Evolutionary conservation across 768 basidiomycete genomes (phyloP).

Genomic region (Phylloporus rhodoxanthus): DNA sequence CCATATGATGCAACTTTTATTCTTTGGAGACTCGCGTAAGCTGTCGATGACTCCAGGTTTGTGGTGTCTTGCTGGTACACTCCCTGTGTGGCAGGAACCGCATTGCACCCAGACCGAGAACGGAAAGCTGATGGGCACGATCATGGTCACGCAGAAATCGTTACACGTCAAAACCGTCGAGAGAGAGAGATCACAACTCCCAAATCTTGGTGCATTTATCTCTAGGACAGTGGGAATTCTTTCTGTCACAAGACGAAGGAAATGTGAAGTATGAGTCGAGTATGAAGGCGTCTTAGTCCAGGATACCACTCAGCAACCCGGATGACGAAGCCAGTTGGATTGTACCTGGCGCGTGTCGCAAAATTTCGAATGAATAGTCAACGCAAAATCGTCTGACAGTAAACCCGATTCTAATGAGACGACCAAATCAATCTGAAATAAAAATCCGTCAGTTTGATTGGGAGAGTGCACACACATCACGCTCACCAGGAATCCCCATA

Average conservation of each 20-base stretch:
- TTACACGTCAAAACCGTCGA: neutral
- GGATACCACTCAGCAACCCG: neutral
- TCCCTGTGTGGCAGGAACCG: constrained; percentile 40
- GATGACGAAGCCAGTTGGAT: neutral
- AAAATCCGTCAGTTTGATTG: neutral
- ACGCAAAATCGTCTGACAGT: neutral
- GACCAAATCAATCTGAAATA: neutral
- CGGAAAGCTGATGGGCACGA: constrained; percentile 51
- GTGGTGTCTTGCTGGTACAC: constrained; percentile 39
- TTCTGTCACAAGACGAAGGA: neutral
- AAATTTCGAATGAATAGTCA: neutral
- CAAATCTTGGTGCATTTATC: neutral
- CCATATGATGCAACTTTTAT: constrained; percentile 40
- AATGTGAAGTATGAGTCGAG: neutral
- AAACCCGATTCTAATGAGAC: neutral
- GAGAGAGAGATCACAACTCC: too few relatives aligned
- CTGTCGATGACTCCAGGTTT: constrained; percentile 38
- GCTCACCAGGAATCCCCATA: neutral
- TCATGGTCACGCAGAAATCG: neutral
- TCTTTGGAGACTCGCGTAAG: constrained; percentile 29
- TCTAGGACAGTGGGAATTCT: neutral
- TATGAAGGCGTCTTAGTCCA: neutral
- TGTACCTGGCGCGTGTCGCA: neutral
- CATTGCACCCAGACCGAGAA: constrained; percentile 42
- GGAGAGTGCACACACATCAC: neutral